phyloP scores from a whole-genome alignment of 2,329 filamentous ascomycete species.

The Talaromyces pinophilus region DNA sequence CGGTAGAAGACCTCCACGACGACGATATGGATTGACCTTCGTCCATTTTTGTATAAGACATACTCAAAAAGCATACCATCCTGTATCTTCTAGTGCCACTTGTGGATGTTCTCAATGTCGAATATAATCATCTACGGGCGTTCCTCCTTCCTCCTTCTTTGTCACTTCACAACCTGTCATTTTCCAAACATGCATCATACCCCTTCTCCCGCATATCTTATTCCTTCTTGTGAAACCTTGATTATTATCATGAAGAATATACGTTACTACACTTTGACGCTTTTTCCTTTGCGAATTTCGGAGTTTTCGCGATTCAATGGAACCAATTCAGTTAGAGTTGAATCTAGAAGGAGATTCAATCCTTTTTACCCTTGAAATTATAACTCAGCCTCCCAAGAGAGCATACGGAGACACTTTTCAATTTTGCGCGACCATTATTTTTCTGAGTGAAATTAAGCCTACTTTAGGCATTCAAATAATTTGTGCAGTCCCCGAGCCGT shows the following conservation, averaged over 20 bases:
- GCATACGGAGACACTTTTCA: background rate
- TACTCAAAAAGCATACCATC: background rate
- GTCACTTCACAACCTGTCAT: background rate
- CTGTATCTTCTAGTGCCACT: background rate
- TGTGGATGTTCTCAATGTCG: background rate
- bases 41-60: slow-evolving; percentile 2
- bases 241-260: slow-evolving; percentile 9
- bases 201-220: background rate
- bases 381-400: background rate
- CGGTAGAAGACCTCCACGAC: slow-evolving; percentile 39
- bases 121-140: slow-evolving; percentile 4
- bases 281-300: background rate
- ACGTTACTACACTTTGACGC: background rate
- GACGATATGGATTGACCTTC: slow-evolving; percentile 23
- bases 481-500: background rate
- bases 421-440: background rate
- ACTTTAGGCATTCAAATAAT: background rate
- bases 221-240: slow-evolving; percentile 2
- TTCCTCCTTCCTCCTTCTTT: background rate
- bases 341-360: background rate
- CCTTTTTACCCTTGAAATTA: background rate
- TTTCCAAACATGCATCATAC: slow-evolving; percentile 12
- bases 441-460: background rate
- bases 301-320: background rate
- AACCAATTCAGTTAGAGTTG: background rate